A percentile compares a stretch with the other conserved stretches of the same genome.
Conservation (phyloP, 2,329 filamentous ascomycete genomes). For the Trichophyton schoenleinii region DNA sequence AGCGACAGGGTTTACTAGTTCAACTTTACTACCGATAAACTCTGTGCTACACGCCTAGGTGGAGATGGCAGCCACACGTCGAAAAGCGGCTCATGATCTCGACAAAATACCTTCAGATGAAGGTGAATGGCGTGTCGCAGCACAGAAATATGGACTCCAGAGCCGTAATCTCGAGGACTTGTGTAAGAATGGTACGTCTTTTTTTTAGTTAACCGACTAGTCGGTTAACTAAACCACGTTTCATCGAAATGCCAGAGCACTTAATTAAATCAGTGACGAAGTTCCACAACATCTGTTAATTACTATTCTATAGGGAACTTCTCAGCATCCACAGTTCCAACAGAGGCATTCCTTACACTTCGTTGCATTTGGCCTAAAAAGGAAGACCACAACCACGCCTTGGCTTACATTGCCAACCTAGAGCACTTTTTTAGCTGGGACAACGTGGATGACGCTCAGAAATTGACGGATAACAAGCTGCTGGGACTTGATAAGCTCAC, state of each 20-base stretch:
- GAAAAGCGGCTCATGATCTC: constrained; percentile 7
- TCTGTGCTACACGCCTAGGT: background rate
- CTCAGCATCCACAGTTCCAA: constrained; percentile 11
- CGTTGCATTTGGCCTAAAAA: constrained; percentile 11
- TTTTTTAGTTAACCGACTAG: background rate
- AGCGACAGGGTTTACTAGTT: too few species aligned
- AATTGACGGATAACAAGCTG: constrained; percentile 5
- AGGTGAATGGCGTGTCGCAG: constrained; percentile 9
- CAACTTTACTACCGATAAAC: background rate
- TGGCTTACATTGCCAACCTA: constrained; percentile 8
- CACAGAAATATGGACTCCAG: constrained; percentile 9
- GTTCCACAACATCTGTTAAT: background rate
- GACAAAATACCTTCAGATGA: constrained; percentile 11
- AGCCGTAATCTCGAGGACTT: constrained; percentile 3
- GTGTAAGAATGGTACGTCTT: constrained; percentile 1
- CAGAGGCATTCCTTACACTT: constrained; percentile 13
- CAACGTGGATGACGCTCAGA: constrained; percentile 6
- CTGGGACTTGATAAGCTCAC: constrained; percentile 11
- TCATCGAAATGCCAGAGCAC: too few species aligned
- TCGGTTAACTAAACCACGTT: too few species aligned
- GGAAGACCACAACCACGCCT: background rate
- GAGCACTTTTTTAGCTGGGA: constrained; percentile 11
- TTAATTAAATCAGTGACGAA: too few species aligned
- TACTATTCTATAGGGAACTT: constrained; percentile 4
- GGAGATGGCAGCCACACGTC: constrained; percentile 2